Evolutionary conservation across 495 filamentous ascomycete species (phyloP).

Genomic region (Ramalina intermedia): DNA sequence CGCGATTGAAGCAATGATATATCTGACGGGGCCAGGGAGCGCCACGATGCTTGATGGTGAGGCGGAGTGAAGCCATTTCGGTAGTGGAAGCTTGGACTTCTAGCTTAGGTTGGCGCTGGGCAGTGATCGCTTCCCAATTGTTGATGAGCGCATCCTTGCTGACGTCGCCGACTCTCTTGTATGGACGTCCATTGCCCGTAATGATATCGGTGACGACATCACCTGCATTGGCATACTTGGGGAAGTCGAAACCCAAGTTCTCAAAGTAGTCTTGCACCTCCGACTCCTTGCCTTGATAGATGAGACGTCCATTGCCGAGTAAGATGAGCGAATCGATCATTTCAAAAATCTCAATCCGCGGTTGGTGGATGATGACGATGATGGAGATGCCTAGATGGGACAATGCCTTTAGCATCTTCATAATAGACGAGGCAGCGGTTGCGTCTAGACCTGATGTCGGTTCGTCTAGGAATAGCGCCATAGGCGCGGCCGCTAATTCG

Average conservation of each 20-base stretch:
- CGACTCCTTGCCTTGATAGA: constrained; percentile 26
- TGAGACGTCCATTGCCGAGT: constrained; percentile 27
- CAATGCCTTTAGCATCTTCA: constrained; percentile 71
- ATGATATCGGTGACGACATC: constrained; percentile 38
- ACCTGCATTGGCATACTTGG: constrained; percentile 26
- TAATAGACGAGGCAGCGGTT: constrained; percentile 45
- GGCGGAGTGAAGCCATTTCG: constrained; percentile 13
- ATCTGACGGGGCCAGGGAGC: constrained; percentile 33
- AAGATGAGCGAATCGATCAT: constrained; percentile 32
- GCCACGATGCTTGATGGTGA: constrained; percentile 30
- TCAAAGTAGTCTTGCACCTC: constrained; percentile 30
- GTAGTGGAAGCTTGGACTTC: neutral
- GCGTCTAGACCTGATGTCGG: constrained; percentile 52
- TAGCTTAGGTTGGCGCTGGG: constrained; percentile 10
- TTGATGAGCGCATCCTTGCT: constrained; percentile 27
- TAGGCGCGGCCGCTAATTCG: constrained; percentile 51
- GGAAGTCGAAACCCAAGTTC: constrained; percentile 28
- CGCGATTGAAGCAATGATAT: constrained; percentile 31
- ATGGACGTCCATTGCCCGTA: constrained; percentile 30
- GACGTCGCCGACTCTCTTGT: constrained; percentile 30
- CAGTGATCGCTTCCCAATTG: constrained; percentile 21
- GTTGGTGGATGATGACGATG: constrained; percentile 66
- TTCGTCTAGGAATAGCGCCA: constrained; percentile 51
- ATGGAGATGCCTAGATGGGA: constrained; percentile 76
- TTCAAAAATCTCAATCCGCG: constrained; percentile 32